Percentiles rank a stretch among this genome's conserved stretches.
These are phyloP conservation scores for Takashimella tepidaria DNA, from an alignment of 1,284 basidiomycete genomes.

Conservation along the genomic window DNA sequence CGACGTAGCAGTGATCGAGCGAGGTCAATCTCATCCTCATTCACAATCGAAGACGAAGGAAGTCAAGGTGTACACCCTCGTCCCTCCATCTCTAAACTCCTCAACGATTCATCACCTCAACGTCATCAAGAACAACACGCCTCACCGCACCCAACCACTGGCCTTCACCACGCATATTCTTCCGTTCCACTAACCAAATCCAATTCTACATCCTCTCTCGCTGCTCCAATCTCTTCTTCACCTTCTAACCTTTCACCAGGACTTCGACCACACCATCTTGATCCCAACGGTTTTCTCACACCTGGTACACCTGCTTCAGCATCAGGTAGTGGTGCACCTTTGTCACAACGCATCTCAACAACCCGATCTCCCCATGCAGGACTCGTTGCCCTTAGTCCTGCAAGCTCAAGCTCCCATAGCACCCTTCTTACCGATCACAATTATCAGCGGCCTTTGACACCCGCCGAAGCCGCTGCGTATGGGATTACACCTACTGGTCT, in stretches of 20 bases:
- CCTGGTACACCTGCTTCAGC: conserved; percentile 22
- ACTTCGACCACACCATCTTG: conserved; percentile 12
- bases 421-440: not conserved
- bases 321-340: not conserved
- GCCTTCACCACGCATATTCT: not conserved
- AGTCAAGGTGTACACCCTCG: conserved; percentile 4
- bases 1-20: conserved; percentile 12
- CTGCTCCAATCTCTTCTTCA: conserved; percentile 12
- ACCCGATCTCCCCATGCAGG: not conserved
- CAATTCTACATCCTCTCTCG: conserved; percentile 21
- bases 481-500: not conserved
- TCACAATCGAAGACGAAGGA: conserved; percentile 10
- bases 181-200: conserved; percentile 14
- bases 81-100: conserved; percentile 22
- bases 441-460: not conserved
- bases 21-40: conserved; percentile 10
- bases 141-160: no score
- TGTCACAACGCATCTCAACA: not conserved
- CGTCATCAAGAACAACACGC: no score
- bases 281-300: conserved; percentile 25
- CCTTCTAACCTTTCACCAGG: conserved; percentile 25
- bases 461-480: not conserved
- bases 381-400: not conserved
- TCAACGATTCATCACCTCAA: conserved; percentile 25
- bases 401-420: not conserved